Base-by-base conservation (phyloP, 192 early-diverging fungal genomes). In the Anaeromyces robustus region DNA sequence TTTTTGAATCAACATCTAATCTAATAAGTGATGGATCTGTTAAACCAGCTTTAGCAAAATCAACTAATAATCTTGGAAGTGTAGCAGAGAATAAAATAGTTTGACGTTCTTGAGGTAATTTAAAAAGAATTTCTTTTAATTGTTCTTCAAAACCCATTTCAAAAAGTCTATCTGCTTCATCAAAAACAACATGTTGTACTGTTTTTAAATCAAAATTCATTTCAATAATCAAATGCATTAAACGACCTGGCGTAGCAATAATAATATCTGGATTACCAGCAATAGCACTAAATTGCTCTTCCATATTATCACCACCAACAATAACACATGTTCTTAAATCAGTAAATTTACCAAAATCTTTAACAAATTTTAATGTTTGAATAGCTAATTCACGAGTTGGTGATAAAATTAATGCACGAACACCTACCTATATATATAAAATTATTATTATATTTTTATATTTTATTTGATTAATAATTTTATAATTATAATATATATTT, bases 141-240 rank as follows among this genome's bases (percentile, higher is more conserved):
- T 99, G 97, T 29, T 95, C 94, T 9, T 94, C 93, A 83, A 99
- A 99, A 30, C 97, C 97, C 86, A 98, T 92, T 85, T 98, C 97
- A 85, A 98, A 98, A 78, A 98, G 87, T 19, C 97, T 91, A 90
- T 99, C 97, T n/a, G 97, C 97, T 84, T 99, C 97, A 84, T 99
- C 96, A 89, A 98, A 98, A 0, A 98, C 96, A 85, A 99, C 91
- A 85, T 96, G 96, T 85, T 98, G 94, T 30, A 98, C 92, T 11
- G 92, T 94, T 80, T 89, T 90, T 78, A 99, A 82, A 80, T 96
- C 94, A 77, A 96, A 83, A 31, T 93, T 90, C 94, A 96, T 98
- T 86, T 99, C 97, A 16, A 99, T 87, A 26, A 92, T 84, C 83
- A 95, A 86, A 85, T 95, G 94, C 78, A 96, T 84, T 29, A 95